Evolutionary conservation across 106 monocot species (phyloP), one percentile per base, ranked within the genome.

Genomic region (Phalaenopsis aphrodite): DNA sequence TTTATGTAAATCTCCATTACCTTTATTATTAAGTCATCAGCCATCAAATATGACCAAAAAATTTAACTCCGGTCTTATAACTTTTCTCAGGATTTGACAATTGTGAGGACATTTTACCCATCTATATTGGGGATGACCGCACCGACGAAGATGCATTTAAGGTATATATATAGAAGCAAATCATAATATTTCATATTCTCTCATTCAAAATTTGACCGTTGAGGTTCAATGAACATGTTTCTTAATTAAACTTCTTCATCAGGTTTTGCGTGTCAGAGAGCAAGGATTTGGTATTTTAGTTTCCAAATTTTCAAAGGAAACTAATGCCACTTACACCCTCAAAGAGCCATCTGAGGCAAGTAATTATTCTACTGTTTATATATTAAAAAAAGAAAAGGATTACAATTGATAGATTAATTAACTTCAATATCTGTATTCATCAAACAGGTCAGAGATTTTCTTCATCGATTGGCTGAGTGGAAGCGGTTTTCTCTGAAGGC

Each of bases 281-380:
- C 86, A 88, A 55, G 93, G 93, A 4, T 48, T 90, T 41, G 88
- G 90, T 3, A 93, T 93, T 56, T 80, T 93, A 36, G 93, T 93
- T 15, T 90, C 93, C 14, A 90, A 90, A 79, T 81, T 77, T 72
- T 90, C 93, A 48, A 90, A 88, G 77, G 93, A 90, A 30, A 93
- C 93, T 17, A 81, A 79, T 72, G 90, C 93, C 19, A 79, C 84
- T 10, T 93, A 90, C 75, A 90, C 93, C 10, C 86, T 93, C 8
- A 82, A 78, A 39, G 90, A 93, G 64, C 93, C 90, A 7, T 77
- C 84, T 7, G 93, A 93, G 93, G 93, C 71, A 82, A 85, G 43
- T 37, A 6, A 42, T 6, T 1, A 15, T 4, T 79, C 3, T 11
- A 5, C 4, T 9, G 8, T 41, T 52, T 36, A 30, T 82, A 10